Conservation (phyloP, 2,329 filamentous ascomycete genomes). For the Cytospora leucostoma region DNA sequence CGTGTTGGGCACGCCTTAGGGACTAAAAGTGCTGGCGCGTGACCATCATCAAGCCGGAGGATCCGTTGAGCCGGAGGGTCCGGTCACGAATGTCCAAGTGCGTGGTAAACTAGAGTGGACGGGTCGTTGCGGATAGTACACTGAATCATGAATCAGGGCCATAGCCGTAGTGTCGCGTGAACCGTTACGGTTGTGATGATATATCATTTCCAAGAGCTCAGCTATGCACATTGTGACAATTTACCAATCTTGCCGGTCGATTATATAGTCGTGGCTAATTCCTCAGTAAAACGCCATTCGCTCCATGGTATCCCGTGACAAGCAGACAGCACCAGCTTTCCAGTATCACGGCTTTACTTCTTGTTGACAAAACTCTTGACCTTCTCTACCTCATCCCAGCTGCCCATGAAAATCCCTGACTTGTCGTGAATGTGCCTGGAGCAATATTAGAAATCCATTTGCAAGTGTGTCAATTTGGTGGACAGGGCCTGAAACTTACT, state of each 20-base stretch:
- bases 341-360: constrained; percentile 45
- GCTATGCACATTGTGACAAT: constrained; percentile 21
- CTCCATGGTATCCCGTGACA: constrained; percentile 1
- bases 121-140: too few relatives aligned
- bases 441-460: neutral
- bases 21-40: too few relatives aligned
- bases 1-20: too few relatives aligned
- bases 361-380: constrained; percentile 72
- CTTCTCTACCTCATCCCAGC: constrained; percentile 93
- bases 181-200: constrained; percentile 1
- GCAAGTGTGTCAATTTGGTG: neutral
- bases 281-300: neutral
- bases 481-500: constrained; percentile 40
- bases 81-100: too few relatives aligned
- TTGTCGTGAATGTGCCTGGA: constrained; percentile 81
- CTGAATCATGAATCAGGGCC: neutral
- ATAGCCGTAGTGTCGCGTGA: neutral
- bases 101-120: too few relatives aligned
- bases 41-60: too few relatives aligned
- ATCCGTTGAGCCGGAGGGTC: too few relatives aligned
- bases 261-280: constrained; percentile 5
- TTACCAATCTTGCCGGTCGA: constrained; percentile 19
- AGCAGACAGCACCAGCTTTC: constrained; percentile 2
- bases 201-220: constrained; percentile 9
- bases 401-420: constrained; percentile 95